Evolutionary conservation across 1,284 basidiomycete genomes (phyloP).

Genomic region (Ceratobasidium sp.): DNA sequence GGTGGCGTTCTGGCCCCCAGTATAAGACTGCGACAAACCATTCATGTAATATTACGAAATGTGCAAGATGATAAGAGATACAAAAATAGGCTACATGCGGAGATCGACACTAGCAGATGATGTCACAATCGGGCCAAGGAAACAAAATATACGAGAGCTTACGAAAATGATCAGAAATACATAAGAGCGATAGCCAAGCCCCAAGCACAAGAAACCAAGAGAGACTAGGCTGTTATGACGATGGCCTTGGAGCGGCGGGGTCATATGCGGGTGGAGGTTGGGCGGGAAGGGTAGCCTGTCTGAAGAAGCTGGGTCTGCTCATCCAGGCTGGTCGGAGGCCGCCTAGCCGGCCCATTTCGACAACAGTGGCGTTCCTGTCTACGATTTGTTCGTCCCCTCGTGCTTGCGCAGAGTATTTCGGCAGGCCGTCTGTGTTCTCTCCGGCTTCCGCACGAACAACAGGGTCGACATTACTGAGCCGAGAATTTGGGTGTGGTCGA

Average conservation of each 20-base stretch:
- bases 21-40: conserved; percentile 7
- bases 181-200: not conserved
- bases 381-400: conserved; percentile 27
- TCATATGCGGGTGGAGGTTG: conserved; percentile 42
- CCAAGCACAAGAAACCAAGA: not conserved
- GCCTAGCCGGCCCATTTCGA: not conserved
- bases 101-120: not conserved
- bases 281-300: conserved; percentile 15
- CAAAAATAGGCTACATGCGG: conserved; percentile 8
- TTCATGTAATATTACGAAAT: not conserved
- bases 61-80: not conserved
- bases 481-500: not conserved
- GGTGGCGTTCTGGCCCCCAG: conserved; percentile 70
- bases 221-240: not conserved
- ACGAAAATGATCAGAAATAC: conserved; percentile 1
- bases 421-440: conserved; percentile 33
- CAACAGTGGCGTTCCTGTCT: conserved; percentile 4
- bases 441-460: conserved; percentile 35
- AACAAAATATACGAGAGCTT: not conserved
- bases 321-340: conserved; percentile 22
- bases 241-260: conserved; percentile 7
- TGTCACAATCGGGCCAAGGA: not conserved
- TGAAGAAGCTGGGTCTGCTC: conserved; percentile 25
- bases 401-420: conserved; percentile 37
- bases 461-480: conserved; percentile 13